Conservation (phyloP, 257 asterid genomes). For the Ligustrum vulgare region DNA sequence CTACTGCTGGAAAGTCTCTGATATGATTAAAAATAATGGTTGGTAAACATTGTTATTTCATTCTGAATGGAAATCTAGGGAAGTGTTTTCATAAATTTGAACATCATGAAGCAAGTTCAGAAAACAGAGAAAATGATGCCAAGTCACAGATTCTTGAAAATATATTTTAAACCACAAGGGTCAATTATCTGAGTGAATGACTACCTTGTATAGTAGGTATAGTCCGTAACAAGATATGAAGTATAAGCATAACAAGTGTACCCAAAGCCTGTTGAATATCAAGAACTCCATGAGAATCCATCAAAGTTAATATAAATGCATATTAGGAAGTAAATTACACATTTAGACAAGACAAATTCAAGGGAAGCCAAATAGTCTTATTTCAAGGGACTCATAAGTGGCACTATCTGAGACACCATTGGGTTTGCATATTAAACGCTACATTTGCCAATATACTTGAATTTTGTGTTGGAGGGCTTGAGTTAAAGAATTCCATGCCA, state of each 20-base stretch:
- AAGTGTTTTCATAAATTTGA: background rate
- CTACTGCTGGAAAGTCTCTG: background rate
- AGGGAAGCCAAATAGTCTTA: background rate
- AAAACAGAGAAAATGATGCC: background rate
- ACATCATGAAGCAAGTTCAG: slow-evolving; percentile 3
- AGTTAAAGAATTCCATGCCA: too few relatives aligned
- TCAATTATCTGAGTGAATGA: slow-evolving; percentile 12
- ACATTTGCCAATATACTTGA: background rate
- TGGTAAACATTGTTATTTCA: background rate
- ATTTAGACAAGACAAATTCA: background rate
- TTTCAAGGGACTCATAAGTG: background rate
- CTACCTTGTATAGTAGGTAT: slow-evolving; percentile 86
- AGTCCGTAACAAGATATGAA: slow-evolving; percentile 75
- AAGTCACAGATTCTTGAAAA: background rate
- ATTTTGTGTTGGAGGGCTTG: too few relatives aligned
- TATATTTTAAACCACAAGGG: slow-evolving; percentile 6
- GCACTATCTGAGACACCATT: background rate
- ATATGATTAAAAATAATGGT: too few relatives aligned
- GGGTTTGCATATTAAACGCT: background rate
- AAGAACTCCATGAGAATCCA: slow-evolving; percentile 18
- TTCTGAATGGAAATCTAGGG: slow-evolving; percentile 11
- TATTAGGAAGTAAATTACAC: background rate
- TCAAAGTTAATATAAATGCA: slow-evolving; percentile 9
- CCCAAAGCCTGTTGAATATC: slow-evolving; percentile 87
- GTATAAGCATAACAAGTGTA: slow-evolving; percentile 77